These are phyloP conservation scores for Dictyostelium discoideum DNA, from an alignment of 78 protist species.

Conservation along the genomic window DNA sequence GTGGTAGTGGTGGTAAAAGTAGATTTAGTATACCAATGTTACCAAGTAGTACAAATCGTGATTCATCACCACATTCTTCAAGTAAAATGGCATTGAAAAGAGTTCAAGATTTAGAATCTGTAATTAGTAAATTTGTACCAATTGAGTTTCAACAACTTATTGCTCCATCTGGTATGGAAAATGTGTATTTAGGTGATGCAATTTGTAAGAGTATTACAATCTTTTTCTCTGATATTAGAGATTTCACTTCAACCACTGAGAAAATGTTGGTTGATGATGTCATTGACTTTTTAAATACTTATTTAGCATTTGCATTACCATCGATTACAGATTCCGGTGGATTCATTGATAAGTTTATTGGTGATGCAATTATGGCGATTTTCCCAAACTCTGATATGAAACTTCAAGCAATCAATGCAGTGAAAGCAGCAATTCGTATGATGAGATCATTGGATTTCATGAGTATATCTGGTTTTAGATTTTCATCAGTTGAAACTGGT, in stretches of 20 bases:
- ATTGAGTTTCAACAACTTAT: conserved; percentile 76
- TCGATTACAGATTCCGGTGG: conserved; percentile 75
- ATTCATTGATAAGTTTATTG: conserved; percentile 80
- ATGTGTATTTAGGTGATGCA: conserved; percentile 74
- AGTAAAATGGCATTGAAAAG: conserved; percentile 8
- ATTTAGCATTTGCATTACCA: conserved; percentile 74
- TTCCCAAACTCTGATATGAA: conserved; percentile 61
- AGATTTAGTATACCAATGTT: neutral
- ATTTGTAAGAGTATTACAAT: conserved; percentile 72
- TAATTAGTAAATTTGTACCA: conserved; percentile 71
- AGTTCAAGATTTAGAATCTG: conserved; percentile 53
- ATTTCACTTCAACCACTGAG: conserved; percentile 80
- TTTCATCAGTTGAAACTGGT: conserved; percentile 55
- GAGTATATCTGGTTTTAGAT: conserved; percentile 50
- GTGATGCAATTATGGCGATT: conserved; percentile 82
- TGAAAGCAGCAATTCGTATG: conserved; percentile 79
- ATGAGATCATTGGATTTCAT: conserved; percentile 69
- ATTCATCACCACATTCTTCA: neutral
- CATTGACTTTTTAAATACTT: conserved; percentile 69
- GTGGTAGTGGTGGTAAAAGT: neutral
- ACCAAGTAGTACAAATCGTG: neutral
- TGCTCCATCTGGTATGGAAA: conserved; percentile 77
- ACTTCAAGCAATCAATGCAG: conserved; percentile 56
- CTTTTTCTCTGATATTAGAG: conserved; percentile 77
- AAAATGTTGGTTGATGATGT: conserved; percentile 81